A percentile compares a stretch with the other conserved stretches of the same genome.
phyloP scores from a whole-genome alignment of 1,139 yeast species.

The Pneumocystis carinii region DNA sequence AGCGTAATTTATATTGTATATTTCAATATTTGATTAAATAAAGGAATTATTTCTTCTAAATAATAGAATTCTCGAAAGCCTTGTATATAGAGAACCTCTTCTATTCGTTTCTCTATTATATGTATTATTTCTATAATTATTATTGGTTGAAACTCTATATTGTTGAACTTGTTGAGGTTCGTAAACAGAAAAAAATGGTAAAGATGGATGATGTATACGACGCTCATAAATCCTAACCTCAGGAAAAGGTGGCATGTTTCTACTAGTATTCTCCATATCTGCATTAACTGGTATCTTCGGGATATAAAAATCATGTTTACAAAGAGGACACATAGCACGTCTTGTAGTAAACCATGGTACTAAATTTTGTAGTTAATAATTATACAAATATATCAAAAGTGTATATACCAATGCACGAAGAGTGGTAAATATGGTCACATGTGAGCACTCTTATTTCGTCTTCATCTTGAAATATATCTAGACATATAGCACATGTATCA shows the following conservation, averaged over 20 bases:
- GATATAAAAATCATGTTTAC: constrained; percentile 36
- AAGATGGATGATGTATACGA: not conserved
- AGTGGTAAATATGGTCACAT: constrained; percentile 77
- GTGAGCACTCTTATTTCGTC: constrained; percentile 57
- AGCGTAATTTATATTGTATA: not conserved
- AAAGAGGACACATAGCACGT: constrained; percentile 73
- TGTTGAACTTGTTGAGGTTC: not conserved
- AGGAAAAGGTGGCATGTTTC: not conserved
- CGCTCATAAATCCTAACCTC: not conserved
- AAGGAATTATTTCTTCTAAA: not conserved
- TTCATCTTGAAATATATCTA: constrained; percentile 47
- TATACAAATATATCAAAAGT: not conserved
- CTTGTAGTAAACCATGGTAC: constrained; percentile 60
- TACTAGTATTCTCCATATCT: not conserved
- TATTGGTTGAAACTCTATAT: not conserved
- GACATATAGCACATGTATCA: constrained; percentile 70
- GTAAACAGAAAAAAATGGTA: not conserved
- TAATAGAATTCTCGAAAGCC: not conserved
- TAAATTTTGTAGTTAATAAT: not conserved
- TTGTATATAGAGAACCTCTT: not conserved
- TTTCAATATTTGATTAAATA: not conserved
- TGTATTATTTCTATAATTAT: not conserved
- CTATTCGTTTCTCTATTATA: not conserved
- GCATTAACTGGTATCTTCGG: constrained; percentile 14
- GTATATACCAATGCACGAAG: constrained; percentile 46